Conservation (phyloP, 148 eudicot species). For the Camellia granthamiana region DNA sequence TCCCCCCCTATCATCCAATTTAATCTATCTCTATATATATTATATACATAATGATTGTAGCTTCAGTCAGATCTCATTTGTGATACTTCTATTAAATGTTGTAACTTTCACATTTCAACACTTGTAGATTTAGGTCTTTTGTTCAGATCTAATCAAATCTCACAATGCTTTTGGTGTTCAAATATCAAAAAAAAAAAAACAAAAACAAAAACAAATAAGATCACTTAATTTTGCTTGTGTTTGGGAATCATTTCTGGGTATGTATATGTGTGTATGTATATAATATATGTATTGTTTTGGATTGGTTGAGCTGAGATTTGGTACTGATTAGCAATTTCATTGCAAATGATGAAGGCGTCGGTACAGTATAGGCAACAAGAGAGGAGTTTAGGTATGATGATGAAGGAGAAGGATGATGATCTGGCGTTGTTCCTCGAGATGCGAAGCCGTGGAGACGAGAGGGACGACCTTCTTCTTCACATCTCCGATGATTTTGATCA, state of each 20-base stretch:
- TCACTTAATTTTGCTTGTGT: neutral
- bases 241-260: neutral
- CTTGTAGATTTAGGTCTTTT: neutral
- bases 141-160: neutral
- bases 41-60: neutral
- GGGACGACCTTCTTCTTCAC: conserved; percentile 34
- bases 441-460: conserved; percentile 55
- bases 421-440: conserved; percentile 70
- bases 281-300: too few relatives aligned
- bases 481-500: conserved; percentile 45
- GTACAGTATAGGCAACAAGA: conserved; percentile 40
- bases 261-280: neutral
- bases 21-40: neutral
- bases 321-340: neutral
- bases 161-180: neutral
- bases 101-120: neutral
- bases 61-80: neutral
- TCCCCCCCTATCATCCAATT: neutral
- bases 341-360: conserved; percentile 35
- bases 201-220: too few relatives aligned
- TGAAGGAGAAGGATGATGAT: conserved; percentile 76
- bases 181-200: neutral
- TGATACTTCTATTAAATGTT: neutral
- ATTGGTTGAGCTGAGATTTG: neutral
- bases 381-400: conserved; percentile 29